Conservation (phyloP, 1,284 basidiomycete species). For the Mycena sp. region DNA sequence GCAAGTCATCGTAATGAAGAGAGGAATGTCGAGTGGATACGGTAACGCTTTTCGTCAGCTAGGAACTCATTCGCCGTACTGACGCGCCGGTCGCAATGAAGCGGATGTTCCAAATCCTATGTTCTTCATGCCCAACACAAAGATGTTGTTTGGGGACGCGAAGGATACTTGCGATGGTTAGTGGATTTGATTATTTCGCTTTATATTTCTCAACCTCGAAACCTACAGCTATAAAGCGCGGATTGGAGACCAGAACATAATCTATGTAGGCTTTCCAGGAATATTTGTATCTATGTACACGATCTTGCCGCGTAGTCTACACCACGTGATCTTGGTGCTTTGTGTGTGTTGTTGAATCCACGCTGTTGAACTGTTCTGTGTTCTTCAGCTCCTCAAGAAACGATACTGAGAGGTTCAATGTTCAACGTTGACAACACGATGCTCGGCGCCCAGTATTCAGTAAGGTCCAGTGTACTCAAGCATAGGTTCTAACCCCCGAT, state of each 20-base stretch:
- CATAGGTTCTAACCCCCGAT: no score
- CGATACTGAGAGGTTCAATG: no score
- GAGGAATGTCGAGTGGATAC: constrained; percentile 86
- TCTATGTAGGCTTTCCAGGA: neutral
- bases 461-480: no score
- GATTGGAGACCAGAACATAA: constrained; percentile 54
- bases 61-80: neutral
- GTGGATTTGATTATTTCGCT: constrained; percentile 27
- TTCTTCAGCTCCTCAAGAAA: no score
- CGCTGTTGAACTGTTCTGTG: no score
- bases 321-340: no score
- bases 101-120: constrained; percentile 28
- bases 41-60: constrained; percentile 52
- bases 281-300: constrained; percentile 12
- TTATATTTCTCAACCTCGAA: neutral
- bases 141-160: constrained; percentile 91
- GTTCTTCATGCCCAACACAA: constrained; percentile 87
- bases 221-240: constrained; percentile 62
- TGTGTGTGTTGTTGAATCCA: no score
- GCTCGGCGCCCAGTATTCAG: no score
- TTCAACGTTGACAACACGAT: no score
- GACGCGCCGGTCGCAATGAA: neutral
- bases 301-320: no score
- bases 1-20: constrained; percentile 90
- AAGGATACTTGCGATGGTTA: constrained; percentile 86